phyloP scores from a whole-genome alignment of 345 rosid species.

The Draba incana region DNA sequence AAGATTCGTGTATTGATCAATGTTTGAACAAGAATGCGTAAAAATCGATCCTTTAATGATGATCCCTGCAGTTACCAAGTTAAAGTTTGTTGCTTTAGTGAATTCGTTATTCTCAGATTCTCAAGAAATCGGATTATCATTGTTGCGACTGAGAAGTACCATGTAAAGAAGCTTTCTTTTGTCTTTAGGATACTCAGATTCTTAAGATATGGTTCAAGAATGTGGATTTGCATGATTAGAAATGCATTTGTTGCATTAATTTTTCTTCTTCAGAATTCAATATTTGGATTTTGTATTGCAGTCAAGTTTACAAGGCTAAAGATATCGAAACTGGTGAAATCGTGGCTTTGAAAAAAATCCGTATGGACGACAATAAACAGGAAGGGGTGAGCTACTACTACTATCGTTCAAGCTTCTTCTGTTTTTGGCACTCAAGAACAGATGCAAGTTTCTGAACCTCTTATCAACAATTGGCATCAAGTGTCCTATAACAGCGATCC shows the following conservation, averaged over 20 bases:
- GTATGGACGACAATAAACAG: constrained; percentile 96
- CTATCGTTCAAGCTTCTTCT: not conserved
- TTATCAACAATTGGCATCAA: constrained; percentile 31
- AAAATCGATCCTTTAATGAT: too few species aligned
- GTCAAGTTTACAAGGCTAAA: constrained; percentile 96
- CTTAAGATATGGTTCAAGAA: not conserved
- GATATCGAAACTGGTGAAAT: constrained; percentile 91
- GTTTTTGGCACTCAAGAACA: not conserved
- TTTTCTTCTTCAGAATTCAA: not conserved
- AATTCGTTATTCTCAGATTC: constrained; percentile 1
- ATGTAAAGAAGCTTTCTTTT: not conserved
- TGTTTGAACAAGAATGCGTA: too few species aligned
- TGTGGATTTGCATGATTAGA: not conserved
- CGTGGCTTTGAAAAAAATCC: constrained; percentile 93
- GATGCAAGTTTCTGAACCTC: constrained; percentile 1
- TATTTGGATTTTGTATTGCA: constrained; percentile 47
- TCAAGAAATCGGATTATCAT: not conserved
- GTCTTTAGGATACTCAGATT: too few species aligned
- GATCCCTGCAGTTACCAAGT: too few species aligned
- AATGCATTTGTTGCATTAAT: not conserved
- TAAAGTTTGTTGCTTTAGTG: constrained; percentile 3
- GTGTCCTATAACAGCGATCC: constrained; percentile 60
- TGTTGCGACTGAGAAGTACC: not conserved
- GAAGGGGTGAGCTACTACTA: constrained; percentile 71
- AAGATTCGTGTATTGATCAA: not conserved